A percentile compares a stretch with the other conserved stretches of the same genome.
phyloP scores from a whole-genome alignment of 78 protist species.

The Dictyostelium firmibasis region DNA sequence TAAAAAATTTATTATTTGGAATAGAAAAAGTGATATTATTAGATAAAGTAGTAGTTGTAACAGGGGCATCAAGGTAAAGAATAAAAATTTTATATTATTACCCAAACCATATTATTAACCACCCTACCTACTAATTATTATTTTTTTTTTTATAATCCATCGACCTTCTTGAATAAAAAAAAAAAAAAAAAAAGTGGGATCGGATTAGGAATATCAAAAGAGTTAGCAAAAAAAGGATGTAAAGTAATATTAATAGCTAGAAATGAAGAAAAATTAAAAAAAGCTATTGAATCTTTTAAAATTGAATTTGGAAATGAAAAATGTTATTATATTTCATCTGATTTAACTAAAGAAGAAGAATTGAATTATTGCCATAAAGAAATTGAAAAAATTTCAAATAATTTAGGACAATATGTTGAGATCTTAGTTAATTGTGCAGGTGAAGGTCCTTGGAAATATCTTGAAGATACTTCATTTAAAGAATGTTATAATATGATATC shows the following conservation, averaged over 20 bases:
- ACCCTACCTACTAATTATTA: no score
- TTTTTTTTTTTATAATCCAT: no score
- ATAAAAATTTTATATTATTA: no score
- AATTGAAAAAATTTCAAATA: not conserved
- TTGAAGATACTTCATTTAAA: slow-evolving; percentile 29
- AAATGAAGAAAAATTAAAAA: not conserved
- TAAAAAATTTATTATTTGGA: not conserved
- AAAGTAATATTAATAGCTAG: slow-evolving; percentile 25
- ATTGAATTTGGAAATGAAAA: not conserved
- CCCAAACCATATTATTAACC: no score
- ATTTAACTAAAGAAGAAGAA: slow-evolving; percentile 9
- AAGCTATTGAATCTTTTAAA: not conserved
- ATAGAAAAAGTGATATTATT: not conserved
- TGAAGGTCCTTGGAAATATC: slow-evolving; percentile 39
- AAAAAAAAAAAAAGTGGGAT: slow-evolving; percentile 27
- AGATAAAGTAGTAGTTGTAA: slow-evolving; percentile 15
- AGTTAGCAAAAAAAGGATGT: slow-evolving; percentile 15
- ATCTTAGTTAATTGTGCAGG: slow-evolving; percentile 40
- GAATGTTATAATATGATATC: slow-evolving; percentile 23
- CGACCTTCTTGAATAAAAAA: no score
- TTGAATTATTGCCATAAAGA: not conserved
- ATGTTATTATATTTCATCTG: not conserved
- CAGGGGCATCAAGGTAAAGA: slow-evolving; percentile 53
- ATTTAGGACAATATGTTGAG: not conserved
- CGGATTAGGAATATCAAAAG: slow-evolving; percentile 22